Evolutionary conservation across 192 early-diverging fungal genomes (phyloP), one percentile per base, ranked within the genome.

Genomic region (Coemansia sp.): DNA sequence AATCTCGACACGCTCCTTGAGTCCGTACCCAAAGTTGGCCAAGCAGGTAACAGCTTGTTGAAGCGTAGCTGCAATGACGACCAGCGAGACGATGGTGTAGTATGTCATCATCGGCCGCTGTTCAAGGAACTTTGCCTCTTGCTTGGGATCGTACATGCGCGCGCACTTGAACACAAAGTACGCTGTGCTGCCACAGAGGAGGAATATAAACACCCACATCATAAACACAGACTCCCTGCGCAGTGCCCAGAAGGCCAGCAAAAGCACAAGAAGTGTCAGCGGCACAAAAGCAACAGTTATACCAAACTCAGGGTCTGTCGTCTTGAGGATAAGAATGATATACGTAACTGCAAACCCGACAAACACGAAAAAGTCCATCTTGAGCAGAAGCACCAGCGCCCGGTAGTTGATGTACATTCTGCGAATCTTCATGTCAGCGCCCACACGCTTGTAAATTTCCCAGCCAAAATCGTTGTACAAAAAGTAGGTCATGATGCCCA

Each of bases 301-400:
- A 25, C 30, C 76, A 57, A 79, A 79, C 64, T 79, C 76, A 22
- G 76, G 66, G 60, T 80, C 77, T 18, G 62, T 64, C 25, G 67
- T 66, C 55, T 73, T 73, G 23, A 80, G 63, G 17, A 89, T 66
- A 37, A 91, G 59, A 11, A 82, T 84, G 17, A 89, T 75, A 65
- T 84, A 91, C 45, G 77, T 70, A 1, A 83, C 69, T 0, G 75
- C 78, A 23, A 78, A 80, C 1, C 67, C 75, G 9, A 76, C 40
- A 50, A 84, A 80, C 54, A 77, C 62, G 44, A 78, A 80, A 56
- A 78, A 67, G 59, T 80, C 73, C 25, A 82, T 56, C 62, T 80
- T 79, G 19, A 82, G 73, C 42, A 82, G 50, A n/a, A 73, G 44
- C 40, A 82, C 67, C 44, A 82, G 62, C 37, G 72, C 43, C 19